phyloP scores from a whole-genome alignment of 257 asterid species.

The Solanum medicagineum region DNA sequence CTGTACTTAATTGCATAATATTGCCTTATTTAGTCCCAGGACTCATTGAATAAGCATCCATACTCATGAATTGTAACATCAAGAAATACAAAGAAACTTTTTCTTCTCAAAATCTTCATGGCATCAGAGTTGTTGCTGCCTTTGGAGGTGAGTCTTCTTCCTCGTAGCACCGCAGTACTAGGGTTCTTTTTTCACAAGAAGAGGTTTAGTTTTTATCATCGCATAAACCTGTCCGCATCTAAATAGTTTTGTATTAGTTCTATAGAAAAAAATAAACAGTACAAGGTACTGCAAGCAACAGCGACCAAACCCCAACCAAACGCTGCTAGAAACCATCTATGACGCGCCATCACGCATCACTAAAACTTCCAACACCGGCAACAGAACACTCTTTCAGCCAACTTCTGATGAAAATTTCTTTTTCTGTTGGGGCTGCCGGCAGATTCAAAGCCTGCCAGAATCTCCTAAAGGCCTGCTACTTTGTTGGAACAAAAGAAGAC shows the following conservation, averaged over 20 bases:
- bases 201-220: neutral
- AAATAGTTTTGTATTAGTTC: neutral
- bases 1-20: neutral
- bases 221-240: neutral
- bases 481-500: neutral
- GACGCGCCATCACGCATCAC: neutral
- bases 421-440: neutral
- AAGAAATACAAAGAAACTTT: neutral
- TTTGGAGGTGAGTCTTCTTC: neutral
- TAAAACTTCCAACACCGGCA: neutral
- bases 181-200: neutral
- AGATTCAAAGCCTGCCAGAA: neutral
- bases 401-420: neutral
- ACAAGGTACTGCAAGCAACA: neutral
- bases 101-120: neutral
- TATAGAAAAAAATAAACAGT: neutral
- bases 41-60: neutral
- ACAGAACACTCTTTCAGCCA: neutral
- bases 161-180: neutral
- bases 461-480: neutral
- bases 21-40: neutral
- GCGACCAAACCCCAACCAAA: neutral
- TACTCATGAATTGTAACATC: neutral
- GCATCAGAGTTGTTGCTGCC: neutral
- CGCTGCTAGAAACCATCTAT: neutral